Conservation (phyloP, 129 eudicot species). For the Kitagawia praeruptora region DNA sequence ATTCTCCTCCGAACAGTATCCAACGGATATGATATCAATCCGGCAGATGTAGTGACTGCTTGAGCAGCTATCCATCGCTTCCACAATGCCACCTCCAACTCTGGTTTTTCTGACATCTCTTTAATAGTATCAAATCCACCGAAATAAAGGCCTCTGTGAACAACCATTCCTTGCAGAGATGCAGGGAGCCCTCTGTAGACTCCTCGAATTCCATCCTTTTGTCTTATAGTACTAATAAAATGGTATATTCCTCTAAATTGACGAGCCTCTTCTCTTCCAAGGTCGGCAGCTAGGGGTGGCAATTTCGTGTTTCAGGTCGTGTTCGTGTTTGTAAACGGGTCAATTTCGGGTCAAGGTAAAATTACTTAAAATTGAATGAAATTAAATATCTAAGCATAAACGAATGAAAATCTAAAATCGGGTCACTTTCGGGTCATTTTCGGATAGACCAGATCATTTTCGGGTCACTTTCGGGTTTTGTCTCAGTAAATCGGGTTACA, state of each 20-base stretch:
- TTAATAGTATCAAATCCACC: slow-evolving; percentile 93
- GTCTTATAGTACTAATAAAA: slow-evolving; percentile 55
- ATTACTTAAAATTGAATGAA: no score
- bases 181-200: slow-evolving; percentile 92
- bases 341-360: no score
- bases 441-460: no score
- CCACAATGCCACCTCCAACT: slow-evolving; percentile 64
- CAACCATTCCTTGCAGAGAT: slow-evolving; percentile 88
- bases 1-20: slow-evolving; percentile 94
- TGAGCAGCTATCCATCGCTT: slow-evolving; percentile 93
- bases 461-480: no score
- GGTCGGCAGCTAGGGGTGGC: slow-evolving; percentile 93
- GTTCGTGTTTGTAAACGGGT: no score
- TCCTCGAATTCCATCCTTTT: slow-evolving; percentile 71
- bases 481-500: no score
- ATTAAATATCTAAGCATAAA: no score
- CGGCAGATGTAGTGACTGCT: slow-evolving; percentile 81
- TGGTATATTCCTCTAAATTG: slow-evolving; percentile 82
- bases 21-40: slow-evolving; percentile 73
- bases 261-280: slow-evolving; percentile 61
- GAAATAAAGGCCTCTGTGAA: slow-evolving; percentile 91
- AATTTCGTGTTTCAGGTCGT: no score
- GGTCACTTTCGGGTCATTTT: no score
- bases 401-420: no score
- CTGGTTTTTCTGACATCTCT: slow-evolving; percentile 48